Conservation (phyloP, 2,329 filamentous ascomycete genomes). For the Paraphoma sp. region DNA sequence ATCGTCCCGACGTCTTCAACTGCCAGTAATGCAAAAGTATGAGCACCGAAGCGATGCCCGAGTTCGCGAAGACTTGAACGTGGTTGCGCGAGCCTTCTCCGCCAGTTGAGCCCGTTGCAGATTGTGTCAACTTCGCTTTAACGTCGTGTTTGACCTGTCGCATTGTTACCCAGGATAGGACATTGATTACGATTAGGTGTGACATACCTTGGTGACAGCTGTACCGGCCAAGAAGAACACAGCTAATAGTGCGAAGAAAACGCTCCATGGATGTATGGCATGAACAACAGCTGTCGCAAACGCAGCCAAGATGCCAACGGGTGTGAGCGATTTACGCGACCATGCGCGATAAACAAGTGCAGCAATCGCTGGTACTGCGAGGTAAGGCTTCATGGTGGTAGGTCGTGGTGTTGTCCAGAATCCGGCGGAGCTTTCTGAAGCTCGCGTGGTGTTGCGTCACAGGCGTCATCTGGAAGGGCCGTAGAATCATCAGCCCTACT, state of each 20-base stretch:
- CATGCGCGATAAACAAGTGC: slow-evolving; percentile 50
- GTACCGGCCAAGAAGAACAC: slow-evolving; percentile 90
- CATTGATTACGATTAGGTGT: not conserved
- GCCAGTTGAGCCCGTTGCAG: slow-evolving; percentile 73
- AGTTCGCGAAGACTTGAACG: slow-evolving; percentile 91
- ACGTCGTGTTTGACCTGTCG: slow-evolving; percentile 80
- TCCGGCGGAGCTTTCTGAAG: slow-evolving; percentile 2
- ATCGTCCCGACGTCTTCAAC: slow-evolving; percentile 46
- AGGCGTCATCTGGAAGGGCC: not conserved
- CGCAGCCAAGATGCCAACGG: slow-evolving; percentile 75
- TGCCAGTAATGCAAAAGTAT: slow-evolving; percentile 60
- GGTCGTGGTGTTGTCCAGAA: not conserved
- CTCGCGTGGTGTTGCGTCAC: slow-evolving; percentile 14
- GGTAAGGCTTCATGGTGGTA: slow-evolving; percentile 35
- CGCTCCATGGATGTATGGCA: slow-evolving; percentile 88
- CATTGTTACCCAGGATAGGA: slow-evolving; percentile 1
- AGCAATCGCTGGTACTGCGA: slow-evolving; percentile 42
- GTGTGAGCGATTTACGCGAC: slow-evolving; percentile 70
- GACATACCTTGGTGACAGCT: slow-evolving; percentile 75
- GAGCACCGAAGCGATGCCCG: slow-evolving; percentile 74
- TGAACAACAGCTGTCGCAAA: slow-evolving; percentile 77
- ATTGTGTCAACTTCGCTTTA: slow-evolving; percentile 82
- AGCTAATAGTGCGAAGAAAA: slow-evolving; percentile 84
- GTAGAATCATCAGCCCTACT: not conserved
- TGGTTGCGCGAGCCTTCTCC: slow-evolving; percentile 85